A percentile compares a stretch with the other conserved stretches of the same genome.
Evolutionary conservation across 2,329 filamentous ascomycete species (phyloP).

Genomic region (Mycocentrospora acerina): DNA sequence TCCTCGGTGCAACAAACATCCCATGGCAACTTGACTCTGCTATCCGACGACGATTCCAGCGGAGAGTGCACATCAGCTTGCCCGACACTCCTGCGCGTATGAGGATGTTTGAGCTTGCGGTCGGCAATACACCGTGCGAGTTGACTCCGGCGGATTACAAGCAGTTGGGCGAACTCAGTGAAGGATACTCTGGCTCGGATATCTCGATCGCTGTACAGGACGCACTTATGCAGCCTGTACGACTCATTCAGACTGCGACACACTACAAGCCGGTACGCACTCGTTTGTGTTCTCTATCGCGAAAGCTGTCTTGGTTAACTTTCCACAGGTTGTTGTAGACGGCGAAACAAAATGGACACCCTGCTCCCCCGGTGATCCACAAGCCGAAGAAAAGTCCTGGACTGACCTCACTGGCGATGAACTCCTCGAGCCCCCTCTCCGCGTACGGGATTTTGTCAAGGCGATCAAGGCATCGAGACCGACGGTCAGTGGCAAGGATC

Average conservation of each 20-base stretch:
- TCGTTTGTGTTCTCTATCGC: no score
- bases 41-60: slow-evolving; percentile 93
- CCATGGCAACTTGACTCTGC: slow-evolving; percentile 97
- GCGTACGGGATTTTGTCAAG: slow-evolving; percentile 89
- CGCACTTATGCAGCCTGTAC: slow-evolving; percentile 93
- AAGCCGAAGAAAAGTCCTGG: slow-evolving; percentile 92
- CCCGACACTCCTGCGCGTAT: slow-evolving; percentile 85
- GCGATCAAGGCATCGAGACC: slow-evolving; percentile 86
- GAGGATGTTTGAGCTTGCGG: slow-evolving; percentile 91
- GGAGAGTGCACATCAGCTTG: slow-evolving; percentile 91
- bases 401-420: slow-evolving; percentile 81
- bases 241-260: slow-evolving; percentile 95
- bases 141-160: slow-evolving; percentile 77
- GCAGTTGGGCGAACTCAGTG: slow-evolving; percentile 76
- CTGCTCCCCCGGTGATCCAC: slow-evolving; percentile 86
- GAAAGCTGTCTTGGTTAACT: slow-evolving; percentile 1
- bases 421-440: slow-evolving; percentile 81
- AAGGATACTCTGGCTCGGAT: slow-evolving; percentile 95
- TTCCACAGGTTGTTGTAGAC: slow-evolving; percentile 67
- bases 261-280: slow-evolving; percentile 85
- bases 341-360: slow-evolving; percentile 72
- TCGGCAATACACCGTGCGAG: slow-evolving; percentile 90
- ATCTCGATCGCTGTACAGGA: slow-evolving; percentile 95
- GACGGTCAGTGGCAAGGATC: slow-evolving; percentile 85
- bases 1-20: slow-evolving; percentile 96